Evolutionary conservation across 257 asterid species (phyloP).

Genomic region (Solanum chiquidenum): DNA sequence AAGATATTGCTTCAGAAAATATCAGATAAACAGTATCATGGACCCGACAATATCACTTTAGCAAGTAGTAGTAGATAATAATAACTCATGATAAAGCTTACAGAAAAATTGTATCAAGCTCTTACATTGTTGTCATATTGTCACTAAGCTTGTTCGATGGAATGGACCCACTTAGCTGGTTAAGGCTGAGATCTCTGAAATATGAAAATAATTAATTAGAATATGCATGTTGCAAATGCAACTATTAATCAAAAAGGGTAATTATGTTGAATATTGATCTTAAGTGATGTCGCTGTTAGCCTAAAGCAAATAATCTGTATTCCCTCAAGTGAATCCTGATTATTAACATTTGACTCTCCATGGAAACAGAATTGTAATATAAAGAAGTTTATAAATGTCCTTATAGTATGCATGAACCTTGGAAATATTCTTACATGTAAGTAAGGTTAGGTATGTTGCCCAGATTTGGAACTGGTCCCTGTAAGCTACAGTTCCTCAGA

Average conservation of each 20-base stretch:
- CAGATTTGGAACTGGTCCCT: slow-evolving; percentile 75
- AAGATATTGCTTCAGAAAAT: not conserved
- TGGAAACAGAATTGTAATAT: not conserved
- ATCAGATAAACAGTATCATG: not conserved
- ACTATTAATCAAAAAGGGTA: not conserved
- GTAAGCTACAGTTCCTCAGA: slow-evolving; percentile 91
- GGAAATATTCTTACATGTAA: slow-evolving; percentile 54
- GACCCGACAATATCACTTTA: not conserved
- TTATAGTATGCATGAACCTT: not conserved
- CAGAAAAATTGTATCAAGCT: not conserved
- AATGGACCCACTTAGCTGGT: slow-evolving; percentile 68
- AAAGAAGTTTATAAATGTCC: not conserved
- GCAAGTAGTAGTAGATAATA: not conserved
- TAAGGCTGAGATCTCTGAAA: slow-evolving; percentile 73
- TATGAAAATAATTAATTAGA: slow-evolving; percentile 5
- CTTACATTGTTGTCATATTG: slow-evolving; percentile 86
- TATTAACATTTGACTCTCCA: not conserved
- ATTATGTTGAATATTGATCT: not conserved
- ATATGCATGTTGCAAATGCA: not conserved
- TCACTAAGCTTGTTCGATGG: slow-evolving; percentile 49
- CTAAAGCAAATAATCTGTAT: not conserved
- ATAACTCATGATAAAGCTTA: not conserved
- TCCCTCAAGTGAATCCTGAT: not conserved
- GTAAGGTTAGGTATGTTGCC: slow-evolving; percentile 50
- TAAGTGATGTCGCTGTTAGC: not conserved